phyloP scores from a whole-genome alignment of 306 rosid genomes.

The Quercus aquifolioides region DNA sequence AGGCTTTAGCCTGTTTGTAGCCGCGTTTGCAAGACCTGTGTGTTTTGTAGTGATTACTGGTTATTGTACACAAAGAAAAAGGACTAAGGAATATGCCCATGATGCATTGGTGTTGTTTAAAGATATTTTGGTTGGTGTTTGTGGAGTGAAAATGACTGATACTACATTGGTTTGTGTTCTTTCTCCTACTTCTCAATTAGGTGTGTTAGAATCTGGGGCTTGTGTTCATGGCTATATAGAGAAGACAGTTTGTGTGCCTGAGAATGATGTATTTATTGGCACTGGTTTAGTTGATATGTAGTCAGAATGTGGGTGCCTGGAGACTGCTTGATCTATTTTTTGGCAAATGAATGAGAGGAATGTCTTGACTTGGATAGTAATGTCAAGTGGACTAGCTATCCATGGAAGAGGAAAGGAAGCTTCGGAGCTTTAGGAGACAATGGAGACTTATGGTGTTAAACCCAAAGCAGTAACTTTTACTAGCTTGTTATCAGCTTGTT shows the following conservation, averaged over 20 bases:
- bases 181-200: conserved; percentile 64
- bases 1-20: too few species aligned
- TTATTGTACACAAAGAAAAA: conserved; percentile 49
- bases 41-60: too few species aligned
- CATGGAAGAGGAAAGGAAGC: conserved; percentile 65
- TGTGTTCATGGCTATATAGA: conserved; percentile 61
- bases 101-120: conserved; percentile 51
- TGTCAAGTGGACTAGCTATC: conserved; percentile 62
- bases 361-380: conserved; percentile 72
- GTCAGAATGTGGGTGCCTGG: conserved; percentile 69
- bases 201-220: conserved; percentile 55
- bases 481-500: conserved; percentile 60
- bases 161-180: conserved; percentile 66
- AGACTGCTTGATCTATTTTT: conserved; percentile 49
- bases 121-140: conserved; percentile 48
- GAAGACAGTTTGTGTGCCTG: conserved; percentile 44
- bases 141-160: conserved; percentile 53
- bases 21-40: too few species aligned
- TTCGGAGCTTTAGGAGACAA: conserved; percentile 49
- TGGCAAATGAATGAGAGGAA: conserved; percentile 49
- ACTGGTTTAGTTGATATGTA: conserved; percentile 81
- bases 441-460: conserved; percentile 48
- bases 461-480: conserved; percentile 57
- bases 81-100: conserved; percentile 22
- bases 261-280: conserved; percentile 69